Percentiles rank a stretch among this genome's conserved stretches.
Conservation (phyloP, 768 basidiomycete species). For the Lactarius sanguifluus region DNA sequence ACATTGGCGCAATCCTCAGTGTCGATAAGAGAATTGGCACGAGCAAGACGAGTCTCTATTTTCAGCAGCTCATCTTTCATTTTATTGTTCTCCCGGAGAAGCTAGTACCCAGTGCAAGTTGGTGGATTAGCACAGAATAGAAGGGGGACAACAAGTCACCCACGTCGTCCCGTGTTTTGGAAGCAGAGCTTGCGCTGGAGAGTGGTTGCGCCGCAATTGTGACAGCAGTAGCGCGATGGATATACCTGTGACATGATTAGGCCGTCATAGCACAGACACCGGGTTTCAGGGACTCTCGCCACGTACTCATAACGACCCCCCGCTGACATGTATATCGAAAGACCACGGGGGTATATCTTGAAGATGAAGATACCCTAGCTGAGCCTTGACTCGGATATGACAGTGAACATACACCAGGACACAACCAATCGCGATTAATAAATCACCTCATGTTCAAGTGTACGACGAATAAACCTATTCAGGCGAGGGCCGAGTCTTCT, state of each 20-base stretch:
- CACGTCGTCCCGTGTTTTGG: background rate
- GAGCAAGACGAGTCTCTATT: background rate
- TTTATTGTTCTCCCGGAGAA: background rate
- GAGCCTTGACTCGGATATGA: background rate
- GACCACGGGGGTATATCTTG: no score
- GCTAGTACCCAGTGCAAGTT: background rate
- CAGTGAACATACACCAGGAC: no score
- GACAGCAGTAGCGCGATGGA: no score
- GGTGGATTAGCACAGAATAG: background rate
- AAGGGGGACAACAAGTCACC: background rate
- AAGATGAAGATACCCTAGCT: background rate
- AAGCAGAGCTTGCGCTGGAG: background rate
- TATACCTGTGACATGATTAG: no score
- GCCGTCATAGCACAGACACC: no score
- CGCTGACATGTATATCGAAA: background rate
- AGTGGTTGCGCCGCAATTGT: slow-evolving; percentile 5
- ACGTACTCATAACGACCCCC: background rate
- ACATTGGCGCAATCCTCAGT: background rate
- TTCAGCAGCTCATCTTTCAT: background rate
- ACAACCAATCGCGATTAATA: no score
- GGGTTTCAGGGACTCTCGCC: no score
- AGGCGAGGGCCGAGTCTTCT: no score
- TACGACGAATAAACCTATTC: no score
- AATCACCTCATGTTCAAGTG: no score
- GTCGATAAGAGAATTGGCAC: background rate